phyloP scores from a whole-genome alignment of 2,329 filamentous ascomycete genomes.

The Penicillium digitatum region DNA sequence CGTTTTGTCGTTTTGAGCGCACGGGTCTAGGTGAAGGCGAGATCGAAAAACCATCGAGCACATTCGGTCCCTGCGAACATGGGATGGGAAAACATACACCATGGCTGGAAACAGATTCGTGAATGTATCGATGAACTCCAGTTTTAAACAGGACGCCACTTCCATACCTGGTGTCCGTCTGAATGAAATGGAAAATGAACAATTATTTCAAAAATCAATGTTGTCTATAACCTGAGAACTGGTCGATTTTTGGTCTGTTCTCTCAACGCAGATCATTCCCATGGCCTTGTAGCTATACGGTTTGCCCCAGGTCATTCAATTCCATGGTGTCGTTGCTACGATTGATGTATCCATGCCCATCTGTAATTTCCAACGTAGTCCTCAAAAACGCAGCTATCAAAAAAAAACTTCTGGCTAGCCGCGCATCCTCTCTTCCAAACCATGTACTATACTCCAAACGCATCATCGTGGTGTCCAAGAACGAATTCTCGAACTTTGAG shows the following conservation, averaged over 20 bases:
- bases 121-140: constrained; percentile 42
- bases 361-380: neutral
- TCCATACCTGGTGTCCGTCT: constrained; percentile 35
- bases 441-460: too few relatives aligned
- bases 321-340: neutral
- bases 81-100: constrained; percentile 36
- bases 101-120: constrained; percentile 42
- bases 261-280: neutral
- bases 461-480: neutral
- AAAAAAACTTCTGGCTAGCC: neutral
- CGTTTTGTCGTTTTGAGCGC: constrained; percentile 41
- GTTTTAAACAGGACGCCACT: constrained; percentile 36
- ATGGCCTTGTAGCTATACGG: constrained; percentile 4
- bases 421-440: neutral
- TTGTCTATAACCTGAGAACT: constrained; percentile 7
- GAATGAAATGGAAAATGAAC: constrained; percentile 44
- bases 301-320: neutral
- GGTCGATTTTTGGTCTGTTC: neutral
- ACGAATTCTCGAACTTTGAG: neutral
- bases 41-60: constrained; percentile 37
- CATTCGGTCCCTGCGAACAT: constrained; percentile 36
- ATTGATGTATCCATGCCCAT: neutral
- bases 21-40: constrained; percentile 35
- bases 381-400: neutral
- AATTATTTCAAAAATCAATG: constrained; percentile 26